Conservation (phyloP, 2,329 filamentous ascomycete genomes). For the Lasiodiplodia theobromae region DNA sequence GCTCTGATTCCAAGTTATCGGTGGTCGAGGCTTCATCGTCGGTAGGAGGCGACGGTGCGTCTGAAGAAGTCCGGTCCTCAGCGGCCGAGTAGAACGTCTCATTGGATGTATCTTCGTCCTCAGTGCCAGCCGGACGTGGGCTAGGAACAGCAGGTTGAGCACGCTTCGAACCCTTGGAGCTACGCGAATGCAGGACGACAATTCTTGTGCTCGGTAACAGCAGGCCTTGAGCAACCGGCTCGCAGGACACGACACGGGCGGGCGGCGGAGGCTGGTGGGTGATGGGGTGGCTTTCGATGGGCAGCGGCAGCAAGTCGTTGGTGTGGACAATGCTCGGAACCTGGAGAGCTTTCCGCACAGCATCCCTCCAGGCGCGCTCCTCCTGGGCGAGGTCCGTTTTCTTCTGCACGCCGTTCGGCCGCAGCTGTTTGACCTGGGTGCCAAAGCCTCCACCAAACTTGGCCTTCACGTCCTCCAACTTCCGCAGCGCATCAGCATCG, state of each 20-base stretch:
- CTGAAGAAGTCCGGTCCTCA: slow-evolving; percentile 66
- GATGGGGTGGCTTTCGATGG: slow-evolving; percentile 79
- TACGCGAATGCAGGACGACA: slow-evolving; percentile 73
- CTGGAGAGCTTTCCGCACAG: slow-evolving; percentile 75
- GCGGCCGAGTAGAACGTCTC: slow-evolving; percentile 94
- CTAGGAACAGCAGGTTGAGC: slow-evolving; percentile 51
- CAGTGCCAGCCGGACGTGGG: slow-evolving; percentile 62
- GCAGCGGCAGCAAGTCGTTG: slow-evolving; percentile 82
- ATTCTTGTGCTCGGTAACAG: slow-evolving; percentile 81
- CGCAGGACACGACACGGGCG: slow-evolving; percentile 89
- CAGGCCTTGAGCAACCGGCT: slow-evolving; percentile 89
- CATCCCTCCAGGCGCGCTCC: slow-evolving; percentile 46
- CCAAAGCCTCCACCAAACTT: slow-evolving; percentile 75
- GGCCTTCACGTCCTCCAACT: slow-evolving; percentile 82
- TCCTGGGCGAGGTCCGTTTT: slow-evolving; percentile 35
- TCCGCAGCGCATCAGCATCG: slow-evolving; percentile 79
- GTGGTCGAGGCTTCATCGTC: slow-evolving; percentile 48
- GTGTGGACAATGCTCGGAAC: slow-evolving; percentile 79
- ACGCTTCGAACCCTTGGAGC: slow-evolving; percentile 59
- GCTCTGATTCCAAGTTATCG: slow-evolving; percentile 61
- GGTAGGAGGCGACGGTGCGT: slow-evolving; percentile 47
- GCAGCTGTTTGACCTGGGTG: slow-evolving; percentile 24
- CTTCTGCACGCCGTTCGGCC: slow-evolving; percentile 42
- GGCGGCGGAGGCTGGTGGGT: slow-evolving; percentile 85
- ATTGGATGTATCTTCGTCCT: slow-evolving; percentile 80